These are phyloP conservation scores for Metschnikowia arizonensis DNA, from an alignment of 805 yeast genomes.

Conservation along the genomic window DNA sequence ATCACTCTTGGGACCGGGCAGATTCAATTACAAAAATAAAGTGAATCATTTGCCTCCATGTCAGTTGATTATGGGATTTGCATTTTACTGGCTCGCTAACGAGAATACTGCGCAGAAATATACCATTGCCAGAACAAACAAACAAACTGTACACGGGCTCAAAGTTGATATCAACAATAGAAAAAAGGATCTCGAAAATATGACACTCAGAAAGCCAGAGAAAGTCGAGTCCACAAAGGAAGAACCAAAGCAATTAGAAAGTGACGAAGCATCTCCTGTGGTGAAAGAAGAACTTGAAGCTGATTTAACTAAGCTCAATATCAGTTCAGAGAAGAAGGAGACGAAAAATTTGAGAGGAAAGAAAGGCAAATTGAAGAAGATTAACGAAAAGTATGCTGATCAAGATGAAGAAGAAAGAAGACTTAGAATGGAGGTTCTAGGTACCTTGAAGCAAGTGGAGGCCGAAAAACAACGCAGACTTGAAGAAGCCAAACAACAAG, in stretches of 20 bases:
- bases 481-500: constrained; percentile 17
- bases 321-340: constrained; percentile 15
- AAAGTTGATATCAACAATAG: constrained; percentile 32
- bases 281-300: background rate
- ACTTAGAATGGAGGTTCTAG: constrained; percentile 74
- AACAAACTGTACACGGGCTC: constrained; percentile 38
- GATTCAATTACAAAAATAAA: constrained; percentile 50
- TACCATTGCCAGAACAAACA: constrained; percentile 24
- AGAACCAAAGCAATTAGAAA: background rate
- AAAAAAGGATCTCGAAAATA: constrained; percentile 35
- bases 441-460: constrained; percentile 66
- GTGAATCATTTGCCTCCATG: constrained; percentile 68
- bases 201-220: constrained; percentile 8
- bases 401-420: constrained; percentile 88
- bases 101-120: constrained; percentile 44
- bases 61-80: constrained; percentile 89
- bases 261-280: constrained; percentile 1
- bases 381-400: constrained; percentile 76
- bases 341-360: constrained; percentile 65
- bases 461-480: constrained; percentile 19
- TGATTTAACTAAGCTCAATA: background rate
- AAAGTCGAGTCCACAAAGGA: constrained; percentile 6
- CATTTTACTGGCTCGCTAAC: constrained; percentile 68
- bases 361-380: constrained; percentile 77
- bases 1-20: constrained; percentile 56